Base-by-base conservation (phyloP, 441 rosid species). In the Corymbia calophylla region DNA sequence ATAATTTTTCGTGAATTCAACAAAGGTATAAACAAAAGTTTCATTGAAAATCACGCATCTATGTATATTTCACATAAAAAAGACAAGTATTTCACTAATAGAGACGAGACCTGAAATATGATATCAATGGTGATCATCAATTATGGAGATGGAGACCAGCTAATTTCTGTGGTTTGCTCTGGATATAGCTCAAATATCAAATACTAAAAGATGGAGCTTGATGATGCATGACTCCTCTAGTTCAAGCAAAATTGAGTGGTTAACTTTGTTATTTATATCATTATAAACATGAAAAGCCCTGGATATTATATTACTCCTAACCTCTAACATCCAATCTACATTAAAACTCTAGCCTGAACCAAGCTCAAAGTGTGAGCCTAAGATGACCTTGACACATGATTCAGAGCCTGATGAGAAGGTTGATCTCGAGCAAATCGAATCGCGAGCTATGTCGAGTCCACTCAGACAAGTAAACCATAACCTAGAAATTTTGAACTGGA, bases 71-170 rank as follows among this genome's bases (percentile, higher is more conserved):
- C 27, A 21, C 6, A 23, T 56, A 9, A 56, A 23, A 23, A 56
- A 56, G 10, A 27, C 32, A 0, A 0, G 9, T 62, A 0, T n/a
- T n/a, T 29, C 32, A 29, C 70, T 62, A 62, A 62, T 29, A 62
- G 68, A 62, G 68, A 13, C 10, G n/a, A 58, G 4, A 25, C n/a
- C 64, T 58, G 29, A 58, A 58, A 58, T 25, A 58, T 25, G 64
- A 58, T 25, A 58, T 58, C 5, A 58, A 58, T 25, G 13, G 62
- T 25, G 64, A 58, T 56, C 62, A 9, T 21, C 62, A 56, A 56
- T 23, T 56, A 56, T 0, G 3, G 19, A 14, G 19, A 64, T 0
- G n/a, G 0, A 0, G 1, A 8, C 1, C 31, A 31, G 44, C 77
- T 8, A 1, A 66, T 66, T 66, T 66, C 2, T 31, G 44, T 2